A percentile compares a stretch with the other conserved stretches of the same genome.
Conservation (phyloP, 768 basidiomycete genomes). For the Amylocystis lapponica region DNA sequence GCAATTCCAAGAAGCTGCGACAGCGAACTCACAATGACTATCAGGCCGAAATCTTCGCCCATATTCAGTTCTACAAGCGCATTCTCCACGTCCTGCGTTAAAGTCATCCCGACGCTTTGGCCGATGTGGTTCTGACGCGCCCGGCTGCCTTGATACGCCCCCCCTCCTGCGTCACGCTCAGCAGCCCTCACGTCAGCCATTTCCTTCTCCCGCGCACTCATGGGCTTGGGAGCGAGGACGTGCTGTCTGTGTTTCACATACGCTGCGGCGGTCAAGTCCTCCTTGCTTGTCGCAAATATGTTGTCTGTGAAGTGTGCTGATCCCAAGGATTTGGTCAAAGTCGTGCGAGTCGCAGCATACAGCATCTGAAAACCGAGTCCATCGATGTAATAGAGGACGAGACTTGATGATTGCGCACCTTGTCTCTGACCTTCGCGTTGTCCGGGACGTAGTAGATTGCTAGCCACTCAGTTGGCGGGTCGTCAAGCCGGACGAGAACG, state of each 20-base stretch:
- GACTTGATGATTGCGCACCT: conserved; percentile 39
- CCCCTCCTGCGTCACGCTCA: conserved; percentile 53
- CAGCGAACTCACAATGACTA: conserved; percentile 54
- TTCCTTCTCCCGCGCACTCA: conserved; percentile 79
- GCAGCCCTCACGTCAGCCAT: conserved; percentile 71
- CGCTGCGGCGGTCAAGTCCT: conserved; percentile 58
- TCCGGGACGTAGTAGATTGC: conserved; percentile 81
- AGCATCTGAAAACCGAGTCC: conserved; percentile 56
- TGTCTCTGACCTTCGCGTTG: conserved; percentile 70
- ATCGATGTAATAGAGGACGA: not conserved
- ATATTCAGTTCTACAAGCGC: conserved; percentile 56
- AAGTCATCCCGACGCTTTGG: conserved; percentile 56
- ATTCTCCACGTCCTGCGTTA: conserved; percentile 59
- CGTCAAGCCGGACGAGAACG: conserved; percentile 61
- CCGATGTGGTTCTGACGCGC: conserved; percentile 52
- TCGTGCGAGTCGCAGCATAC: conserved; percentile 73
- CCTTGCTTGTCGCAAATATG: conserved; percentile 73
- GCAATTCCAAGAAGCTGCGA: too few species aligned
- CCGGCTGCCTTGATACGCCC: conserved; percentile 52
- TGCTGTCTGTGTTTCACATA: conserved; percentile 73
- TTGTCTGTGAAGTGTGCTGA: conserved; percentile 65
- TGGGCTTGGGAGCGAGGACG: conserved; percentile 69
- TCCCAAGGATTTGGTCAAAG: conserved; percentile 68
- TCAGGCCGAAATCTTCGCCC: conserved; percentile 43
- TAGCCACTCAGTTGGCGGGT: conserved; percentile 61